A percentile compares a stretch with the other conserved stretches of the same genome.
phyloP scores from a whole-genome alignment of 2,329 filamentous ascomycete species.

The Biscogniauxia mediterranea region DNA sequence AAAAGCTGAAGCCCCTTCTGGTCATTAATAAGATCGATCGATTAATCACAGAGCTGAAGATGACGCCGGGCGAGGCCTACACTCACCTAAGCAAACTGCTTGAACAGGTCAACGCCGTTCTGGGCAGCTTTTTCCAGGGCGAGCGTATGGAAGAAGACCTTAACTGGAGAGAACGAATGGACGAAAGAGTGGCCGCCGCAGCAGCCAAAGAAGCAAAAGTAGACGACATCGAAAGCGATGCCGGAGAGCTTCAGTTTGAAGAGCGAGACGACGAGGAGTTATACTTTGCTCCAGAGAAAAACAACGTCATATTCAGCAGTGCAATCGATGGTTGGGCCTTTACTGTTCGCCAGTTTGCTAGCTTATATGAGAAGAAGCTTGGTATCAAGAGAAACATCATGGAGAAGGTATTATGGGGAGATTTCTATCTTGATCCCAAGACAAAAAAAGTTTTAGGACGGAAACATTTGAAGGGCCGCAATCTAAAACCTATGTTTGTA shows the following conservation, averaged over 20 bases:
- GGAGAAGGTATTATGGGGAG: slow-evolving; percentile 95
- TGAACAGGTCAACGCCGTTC: slow-evolving; percentile 94
- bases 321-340: slow-evolving; percentile 99
- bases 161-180: slow-evolving; percentile 90
- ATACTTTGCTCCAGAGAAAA: slow-evolving; percentile 96
- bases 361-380: slow-evolving; percentile 92
- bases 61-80: slow-evolving; percentile 88
- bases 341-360: slow-evolving; percentile 90
- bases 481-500: slow-evolving; percentile 95
- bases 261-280: slow-evolving; percentile 95
- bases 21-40: slow-evolving; percentile 99
- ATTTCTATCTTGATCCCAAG: slow-evolving; percentile 94
- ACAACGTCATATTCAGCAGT: slow-evolving; percentile 98
- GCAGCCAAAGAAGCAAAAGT: slow-evolving; percentile 56
- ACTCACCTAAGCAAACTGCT: slow-evolving; percentile 83
- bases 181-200: slow-evolving; percentile 75
- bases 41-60: slow-evolving; percentile 88
- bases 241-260: slow-evolving; percentile 70
- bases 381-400: slow-evolving; percentile 85
- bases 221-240: slow-evolving; percentile 50
- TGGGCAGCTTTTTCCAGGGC: slow-evolving; percentile 96
- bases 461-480: slow-evolving; percentile 89
- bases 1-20: slow-evolving; percentile 89
- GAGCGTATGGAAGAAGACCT: slow-evolving; percentile 98
- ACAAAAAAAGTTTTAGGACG: slow-evolving; percentile 87